Conservation (phyloP, 2,329 filamentous ascomycete genomes). For the Leptographium flavum region DNA sequence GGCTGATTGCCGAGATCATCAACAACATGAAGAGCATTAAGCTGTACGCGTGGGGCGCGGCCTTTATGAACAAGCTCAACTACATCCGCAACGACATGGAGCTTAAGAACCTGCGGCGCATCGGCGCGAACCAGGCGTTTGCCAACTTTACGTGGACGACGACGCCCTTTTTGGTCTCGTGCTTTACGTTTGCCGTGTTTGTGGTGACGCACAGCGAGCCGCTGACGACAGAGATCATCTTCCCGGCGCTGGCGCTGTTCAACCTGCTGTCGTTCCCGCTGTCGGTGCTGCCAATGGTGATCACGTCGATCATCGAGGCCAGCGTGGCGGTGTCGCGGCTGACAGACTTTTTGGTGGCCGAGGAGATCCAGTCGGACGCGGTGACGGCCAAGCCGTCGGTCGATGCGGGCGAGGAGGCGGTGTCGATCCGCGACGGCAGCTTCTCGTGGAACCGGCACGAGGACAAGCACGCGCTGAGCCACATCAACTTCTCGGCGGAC, state of each 20-base stretch:
- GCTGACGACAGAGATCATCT: constrained; percentile 87
- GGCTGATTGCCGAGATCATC: constrained; percentile 91
- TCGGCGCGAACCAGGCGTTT: constrained; percentile 83
- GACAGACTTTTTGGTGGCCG: constrained; percentile 70
- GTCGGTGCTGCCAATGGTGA: constrained; percentile 91
- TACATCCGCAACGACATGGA: constrained; percentile 92
- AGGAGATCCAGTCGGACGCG: constrained; percentile 81
- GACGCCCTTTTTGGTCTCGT: constrained; percentile 93
- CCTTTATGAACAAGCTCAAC: constrained; percentile 96
- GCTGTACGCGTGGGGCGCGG: constrained; percentile 91
- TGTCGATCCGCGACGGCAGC: constrained; percentile 68
- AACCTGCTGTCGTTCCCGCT: constrained; percentile 93
- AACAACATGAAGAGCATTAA: constrained; percentile 99
- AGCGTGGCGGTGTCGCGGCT: constrained; percentile 82
- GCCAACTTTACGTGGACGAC: constrained; percentile 98
- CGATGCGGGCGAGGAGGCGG: constrained; percentile 73
- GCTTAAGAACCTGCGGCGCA: constrained; percentile 87
- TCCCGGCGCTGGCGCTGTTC: constrained; percentile 86
- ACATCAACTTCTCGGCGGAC: constrained; percentile 77
- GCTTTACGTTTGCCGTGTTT: constrained; percentile 89
- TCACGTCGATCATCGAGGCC: constrained; percentile 89
- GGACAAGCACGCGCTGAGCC: constrained; percentile 53
- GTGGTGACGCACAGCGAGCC: constrained; percentile 71
- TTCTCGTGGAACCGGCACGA: constrained; percentile 93
- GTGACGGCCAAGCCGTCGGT: constrained; percentile 56